Conservation (phyloP, 2,329 filamentous ascomycete species). For the Apiospora kogelbergensis region DNA sequence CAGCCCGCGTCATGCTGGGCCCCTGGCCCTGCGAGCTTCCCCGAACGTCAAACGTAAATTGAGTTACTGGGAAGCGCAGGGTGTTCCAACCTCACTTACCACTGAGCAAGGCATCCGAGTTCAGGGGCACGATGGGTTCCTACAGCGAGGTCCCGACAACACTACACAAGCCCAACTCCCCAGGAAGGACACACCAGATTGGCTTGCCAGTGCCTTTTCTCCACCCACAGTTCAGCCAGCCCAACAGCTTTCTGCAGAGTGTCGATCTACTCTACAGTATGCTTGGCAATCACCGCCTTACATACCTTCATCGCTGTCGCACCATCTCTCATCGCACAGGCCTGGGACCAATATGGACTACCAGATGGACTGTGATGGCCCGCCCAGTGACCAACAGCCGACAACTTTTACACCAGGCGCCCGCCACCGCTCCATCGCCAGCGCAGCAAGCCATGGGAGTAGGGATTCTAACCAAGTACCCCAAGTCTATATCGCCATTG, state of each 20-base stretch:
- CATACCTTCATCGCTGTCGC: background rate
- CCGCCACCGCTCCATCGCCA: background rate
- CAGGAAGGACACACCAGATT: background rate
- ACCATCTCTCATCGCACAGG: background rate
- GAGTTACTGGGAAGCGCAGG: background rate
- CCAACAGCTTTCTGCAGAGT: background rate
- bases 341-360: background rate
- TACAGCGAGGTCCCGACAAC: background rate
- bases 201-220: background rate
- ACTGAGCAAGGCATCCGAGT: background rate
- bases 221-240: background rate
- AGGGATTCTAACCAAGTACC: background rate
- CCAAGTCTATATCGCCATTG: conserved; percentile 14
- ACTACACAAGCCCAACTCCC: too few relatives aligned
- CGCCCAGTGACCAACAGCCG: background rate
- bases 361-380: background rate
- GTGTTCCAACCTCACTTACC: background rate
- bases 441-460: background rate
- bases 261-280: background rate
- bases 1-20: background rate
- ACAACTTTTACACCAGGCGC: background rate
- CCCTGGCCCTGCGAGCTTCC: background rate
- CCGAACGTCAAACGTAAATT: background rate
- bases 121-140: background rate
- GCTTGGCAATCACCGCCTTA: background rate